Base-by-base conservation (phyloP, 352 stramenopile genomes). In the Pythium scleroteichum region DNA sequence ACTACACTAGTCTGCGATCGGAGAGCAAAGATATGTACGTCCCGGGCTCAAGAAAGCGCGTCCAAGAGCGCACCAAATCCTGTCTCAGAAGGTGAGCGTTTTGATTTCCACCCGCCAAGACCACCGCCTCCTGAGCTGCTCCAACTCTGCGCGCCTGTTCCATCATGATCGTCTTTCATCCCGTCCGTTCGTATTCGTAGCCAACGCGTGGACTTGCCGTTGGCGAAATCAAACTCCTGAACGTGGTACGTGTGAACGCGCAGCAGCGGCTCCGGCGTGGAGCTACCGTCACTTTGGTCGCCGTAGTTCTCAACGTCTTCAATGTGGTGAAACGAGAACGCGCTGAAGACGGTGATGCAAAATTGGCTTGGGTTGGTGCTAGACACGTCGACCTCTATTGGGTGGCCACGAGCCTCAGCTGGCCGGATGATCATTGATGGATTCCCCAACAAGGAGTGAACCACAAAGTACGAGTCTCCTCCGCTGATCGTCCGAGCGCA, bases 401-500 rank as follows among this genome's bases (percentile, higher is more conserved):
- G 80, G 29, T 84, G 73, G 7, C 80, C 80, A 3, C 82, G 76
- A 1, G 76, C 78, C 60, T 92, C 80, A 0, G 83, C 83, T 2
- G 83, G 83, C 9, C 83, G 79, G 41, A 92, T 88, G 58, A 92
- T 87, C 71, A 88, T 87, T 23, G 59, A 79, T 29, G 76, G 67
- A 45, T 88, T 90, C 20, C 83, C 83, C 13, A 93, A 66, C 10
- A 93, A 54, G 40, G 76, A 86, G 58, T 90, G 81, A 9, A 90
- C 78, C 2, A 93, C 84, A 51, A 91, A 87, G 49, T 91, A 93
- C 50, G 81, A 91, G 64, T 93, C 83, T 6, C 83, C 83, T 6
- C 83, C 83, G 33, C 80, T 89, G 60, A 91, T 91, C 1, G 81
- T 91, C 8, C 84, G 74, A 4, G 81, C 84, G 46, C 79, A 91